Percentiles rank a stretch among this genome's conserved stretches.
phyloP scores from a whole-genome alignment of 768 basidiomycete genomes.

The Antrodiella citrinella region DNA sequence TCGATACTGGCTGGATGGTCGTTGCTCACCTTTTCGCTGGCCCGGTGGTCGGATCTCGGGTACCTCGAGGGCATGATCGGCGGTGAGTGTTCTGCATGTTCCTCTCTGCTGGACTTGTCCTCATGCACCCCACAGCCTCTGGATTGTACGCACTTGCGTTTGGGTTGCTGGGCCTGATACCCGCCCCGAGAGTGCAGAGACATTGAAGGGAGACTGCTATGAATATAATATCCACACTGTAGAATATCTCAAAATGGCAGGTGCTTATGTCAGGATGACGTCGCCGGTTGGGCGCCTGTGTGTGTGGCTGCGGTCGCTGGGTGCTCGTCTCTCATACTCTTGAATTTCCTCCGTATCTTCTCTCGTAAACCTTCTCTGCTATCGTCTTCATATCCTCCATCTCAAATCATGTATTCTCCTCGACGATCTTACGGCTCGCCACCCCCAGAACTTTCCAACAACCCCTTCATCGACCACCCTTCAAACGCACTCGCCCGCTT shows the following conservation, averaged over 20 bases:
- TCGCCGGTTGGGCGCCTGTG: no score
- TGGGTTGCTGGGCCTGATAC: conserved; percentile 68
- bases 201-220: conserved; percentile 14
- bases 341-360: not conserved
- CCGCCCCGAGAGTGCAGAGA: conserved; percentile 49
- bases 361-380: no score
- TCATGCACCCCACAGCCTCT: conserved; percentile 35
- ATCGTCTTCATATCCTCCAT: not conserved
- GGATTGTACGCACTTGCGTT: conserved; percentile 64
- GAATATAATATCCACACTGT: no score
- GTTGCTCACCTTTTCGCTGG: conserved; percentile 50
- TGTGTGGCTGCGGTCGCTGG: not conserved
- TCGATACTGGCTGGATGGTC: conserved; percentile 69
- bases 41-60: conserved; percentile 60
- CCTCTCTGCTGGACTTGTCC: not conserved
- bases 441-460: conserved; percentile 40
- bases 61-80: conserved; percentile 56
- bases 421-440: conserved; percentile 16
- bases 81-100: conserved; percentile 31
- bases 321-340: not conserved
- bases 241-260: no score
- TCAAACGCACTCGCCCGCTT: conserved; percentile 37
- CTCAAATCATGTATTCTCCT: conserved; percentile 15
- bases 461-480: conserved; percentile 59
- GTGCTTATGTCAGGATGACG: not conserved